Conservation (phyloP, 352 stramenopile genomes). For the Phytopythium sindhum region DNA sequence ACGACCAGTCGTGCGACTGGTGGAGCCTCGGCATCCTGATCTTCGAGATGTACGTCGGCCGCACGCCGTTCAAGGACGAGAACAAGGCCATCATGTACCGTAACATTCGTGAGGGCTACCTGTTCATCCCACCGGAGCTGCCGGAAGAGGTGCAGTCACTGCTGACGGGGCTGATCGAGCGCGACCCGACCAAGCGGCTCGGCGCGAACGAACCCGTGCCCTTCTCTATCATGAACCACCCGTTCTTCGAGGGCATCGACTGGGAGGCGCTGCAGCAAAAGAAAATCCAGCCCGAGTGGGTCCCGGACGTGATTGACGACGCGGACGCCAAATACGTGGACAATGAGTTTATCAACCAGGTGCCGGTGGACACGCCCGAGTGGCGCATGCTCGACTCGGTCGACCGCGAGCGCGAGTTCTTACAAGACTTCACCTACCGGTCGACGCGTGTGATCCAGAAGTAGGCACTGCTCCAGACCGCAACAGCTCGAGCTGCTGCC, state of each 20-base stretch:
- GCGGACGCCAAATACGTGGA: conserved; percentile 86
- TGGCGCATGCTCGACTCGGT: conserved; percentile 89
- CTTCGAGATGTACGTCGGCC: conserved; percentile 89
- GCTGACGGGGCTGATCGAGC: conserved; percentile 71
- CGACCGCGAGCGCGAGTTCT: conserved; percentile 79
- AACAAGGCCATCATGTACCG: conserved; percentile 92
- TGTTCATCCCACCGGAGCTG: conserved; percentile 78
- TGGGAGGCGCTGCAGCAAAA: conserved; percentile 85
- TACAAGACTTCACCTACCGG: conserved; percentile 85
- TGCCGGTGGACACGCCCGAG: conserved; percentile 83
- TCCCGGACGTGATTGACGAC: conserved; percentile 80
- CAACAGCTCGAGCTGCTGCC: not conserved
- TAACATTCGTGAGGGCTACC: conserved; percentile 82
- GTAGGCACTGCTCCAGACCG: conserved; percentile 14
- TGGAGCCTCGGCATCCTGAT: conserved; percentile 90
- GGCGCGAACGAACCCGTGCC: conserved; percentile 73
- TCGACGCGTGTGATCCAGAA: conserved; percentile 73
- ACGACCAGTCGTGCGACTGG: conserved; percentile 87
- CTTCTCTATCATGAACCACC: conserved; percentile 87
- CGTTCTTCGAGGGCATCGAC: conserved; percentile 86
- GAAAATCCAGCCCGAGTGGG: conserved; percentile 73
- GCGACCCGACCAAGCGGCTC: conserved; percentile 68
- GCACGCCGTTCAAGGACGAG: conserved; percentile 91
- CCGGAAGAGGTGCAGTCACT: conserved; percentile 74
- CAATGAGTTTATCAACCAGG: conserved; percentile 86